phyloP scores from a whole-genome alignment of 257 asterid genomes.

The Solanum gandarillasii region DNA sequence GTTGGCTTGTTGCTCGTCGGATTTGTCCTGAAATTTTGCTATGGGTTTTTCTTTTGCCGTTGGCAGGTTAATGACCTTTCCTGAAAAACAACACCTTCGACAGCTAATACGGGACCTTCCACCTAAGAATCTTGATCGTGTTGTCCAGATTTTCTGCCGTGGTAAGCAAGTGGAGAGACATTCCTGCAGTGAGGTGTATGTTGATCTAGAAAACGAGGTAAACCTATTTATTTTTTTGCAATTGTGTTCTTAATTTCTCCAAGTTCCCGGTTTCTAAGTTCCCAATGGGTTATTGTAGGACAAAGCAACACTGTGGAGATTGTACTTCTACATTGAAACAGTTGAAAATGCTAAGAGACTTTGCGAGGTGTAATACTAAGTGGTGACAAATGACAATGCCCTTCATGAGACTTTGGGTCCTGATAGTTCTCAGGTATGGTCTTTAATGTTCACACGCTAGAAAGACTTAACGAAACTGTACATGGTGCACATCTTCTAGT shows the following conservation, averaged over 20 bases:
- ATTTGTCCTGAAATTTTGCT: background rate
- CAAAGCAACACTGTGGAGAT: conserved; percentile 53
- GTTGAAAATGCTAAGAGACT: conserved; percentile 17
- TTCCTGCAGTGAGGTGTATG: conserved; percentile 22
- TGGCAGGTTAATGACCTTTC: conserved; percentile 50
- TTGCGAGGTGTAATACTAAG: background rate
- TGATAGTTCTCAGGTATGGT: background rate
- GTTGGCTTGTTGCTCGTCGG: background rate
- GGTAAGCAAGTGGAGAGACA: conserved; percentile 7
- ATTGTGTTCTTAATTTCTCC: background rate
- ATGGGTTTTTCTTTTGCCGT: background rate
- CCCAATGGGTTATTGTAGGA: conserved; percentile 30
- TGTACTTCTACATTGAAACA: conserved; percentile 40
- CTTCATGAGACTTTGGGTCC: background rate
- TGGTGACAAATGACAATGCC: background rate
- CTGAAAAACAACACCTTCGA: conserved; percentile 51
- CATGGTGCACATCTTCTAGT: background rate
- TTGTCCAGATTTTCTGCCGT: conserved; percentile 39
- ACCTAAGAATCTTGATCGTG: conserved; percentile 40
- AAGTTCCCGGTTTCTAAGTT: background rate
- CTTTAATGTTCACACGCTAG: background rate
- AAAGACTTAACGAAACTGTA: background rate
- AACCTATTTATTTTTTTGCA: background rate
- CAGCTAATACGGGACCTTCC: conserved; percentile 43
- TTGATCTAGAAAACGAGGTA: conserved; percentile 61